Evolutionary conservation across 1,284 basidiomycete species (phyloP), one percentile per base, ranked within the genome.

Genomic region (Filobasidium uniguttulatum): DNA sequence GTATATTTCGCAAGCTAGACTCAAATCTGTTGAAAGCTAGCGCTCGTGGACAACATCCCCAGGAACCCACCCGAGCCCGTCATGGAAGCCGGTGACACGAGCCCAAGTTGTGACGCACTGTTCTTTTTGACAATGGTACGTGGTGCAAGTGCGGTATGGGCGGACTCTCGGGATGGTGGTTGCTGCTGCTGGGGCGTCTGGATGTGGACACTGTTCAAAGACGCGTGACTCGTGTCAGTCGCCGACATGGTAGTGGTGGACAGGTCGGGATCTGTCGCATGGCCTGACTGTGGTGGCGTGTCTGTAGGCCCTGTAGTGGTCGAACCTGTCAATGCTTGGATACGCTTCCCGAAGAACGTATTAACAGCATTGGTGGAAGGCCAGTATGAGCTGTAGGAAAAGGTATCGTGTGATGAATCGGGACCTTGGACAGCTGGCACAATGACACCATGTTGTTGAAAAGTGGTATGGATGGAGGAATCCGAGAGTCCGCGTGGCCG

Each of bases 381-480:
- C 46, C 52, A 26, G 19, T 44, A 33, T 4, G 44, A 38, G 17
- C 46, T 22, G 12, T 10, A 36, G 3, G 17, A 9, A 3, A n/a
- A 5, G 3, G 31, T 3, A 12, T 20, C 22, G 17, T 1, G 31
- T 17, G 20, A 9, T 23, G 8, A 19, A n/a, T 20, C 15, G 10
- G 5, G 5, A 6, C 28, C 33, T 30, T 4, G 34, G 12, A 28
- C n/a, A 26, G 14, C 38, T 3, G 46, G 47, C 9, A 23, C 30
- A 5, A 20, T 36, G 3, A 46, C 45, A 0, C 56, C 62, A 38
- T 70, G 66, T 12, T 61, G 53, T 49, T 80, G 69, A 66, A 83
- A 90, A 0, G 84, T 84, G 1, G 85, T 83, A 54, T 81, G 83
- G 54, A 94, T 88, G 1, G 85, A 89, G 5, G 87, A 89, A 64